These are phyloP conservation scores for Ophiostoma triangulosporum DNA, from an alignment of 2,329 filamentous ascomycete genomes.

Conservation along the genomic window DNA sequence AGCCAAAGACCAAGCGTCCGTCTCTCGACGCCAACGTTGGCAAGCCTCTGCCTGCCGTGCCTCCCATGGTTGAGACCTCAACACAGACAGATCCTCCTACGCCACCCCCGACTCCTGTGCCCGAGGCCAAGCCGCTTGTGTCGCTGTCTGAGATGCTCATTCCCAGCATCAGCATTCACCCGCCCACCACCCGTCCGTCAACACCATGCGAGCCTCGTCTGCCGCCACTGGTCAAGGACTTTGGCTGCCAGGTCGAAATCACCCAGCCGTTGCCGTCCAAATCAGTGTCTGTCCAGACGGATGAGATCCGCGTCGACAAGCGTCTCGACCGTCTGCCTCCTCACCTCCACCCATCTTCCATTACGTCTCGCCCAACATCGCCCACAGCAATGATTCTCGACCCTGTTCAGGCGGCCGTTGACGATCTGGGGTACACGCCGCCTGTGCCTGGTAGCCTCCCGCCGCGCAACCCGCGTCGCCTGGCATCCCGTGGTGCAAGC, in stretches of 20 bases:
- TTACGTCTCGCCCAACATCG: conserved; percentile 47
- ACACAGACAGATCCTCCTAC: conserved; percentile 46
- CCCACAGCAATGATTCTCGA: conserved; percentile 24
- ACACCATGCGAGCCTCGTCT: conserved; percentile 63
- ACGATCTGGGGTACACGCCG: conserved; percentile 28
- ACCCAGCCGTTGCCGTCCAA: conserved; percentile 32
- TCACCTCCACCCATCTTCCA: conserved; percentile 66
- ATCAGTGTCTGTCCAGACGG: conserved; percentile 60
- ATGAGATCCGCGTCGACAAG: conserved; percentile 75
- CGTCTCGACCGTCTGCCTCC: conserved; percentile 60
- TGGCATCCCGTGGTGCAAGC: conserved; percentile 32
- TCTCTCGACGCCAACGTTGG: neutral
- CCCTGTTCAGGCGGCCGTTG: conserved; percentile 19
- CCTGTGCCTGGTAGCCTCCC: conserved; percentile 37
- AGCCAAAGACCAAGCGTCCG: conserved; percentile 10
- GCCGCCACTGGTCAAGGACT: conserved; percentile 71
- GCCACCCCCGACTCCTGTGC: conserved; percentile 7
- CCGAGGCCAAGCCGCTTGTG: conserved; percentile 1
- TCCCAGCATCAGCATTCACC: conserved; percentile 83
- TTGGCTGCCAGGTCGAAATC: conserved; percentile 63
- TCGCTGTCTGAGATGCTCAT: conserved; percentile 35
- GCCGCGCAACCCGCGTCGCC: conserved; percentile 45
- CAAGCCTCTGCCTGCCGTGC: conserved; percentile 13
- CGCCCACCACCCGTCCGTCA: conserved; percentile 69
- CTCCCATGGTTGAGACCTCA: conserved; percentile 36